Evolutionary conservation across 1,284 basidiomycete species (phyloP).

Genomic region (Ustilago shanxiensis): DNA sequence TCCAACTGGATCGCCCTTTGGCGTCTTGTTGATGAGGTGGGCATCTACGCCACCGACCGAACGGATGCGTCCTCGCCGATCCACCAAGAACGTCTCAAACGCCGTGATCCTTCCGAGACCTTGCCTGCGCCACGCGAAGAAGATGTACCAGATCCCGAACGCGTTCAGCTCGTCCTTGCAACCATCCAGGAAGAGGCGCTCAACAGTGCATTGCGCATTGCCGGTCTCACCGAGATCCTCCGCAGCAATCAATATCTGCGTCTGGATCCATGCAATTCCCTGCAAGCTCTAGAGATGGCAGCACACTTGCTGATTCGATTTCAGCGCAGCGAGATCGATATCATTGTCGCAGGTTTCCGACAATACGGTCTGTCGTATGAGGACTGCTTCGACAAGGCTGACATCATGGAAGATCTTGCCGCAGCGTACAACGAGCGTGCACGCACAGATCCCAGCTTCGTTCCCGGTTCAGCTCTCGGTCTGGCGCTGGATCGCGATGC

Average conservation of each 20-base stretch:
- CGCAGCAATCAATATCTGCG: conserved; percentile 55
- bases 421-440: conserved; percentile 43
- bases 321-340: conserved; percentile 76
- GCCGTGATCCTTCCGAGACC: conserved; percentile 2
- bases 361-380: conserved; percentile 81
- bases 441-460: conserved; percentile 33
- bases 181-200: conserved; percentile 78
- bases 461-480: conserved; percentile 40
- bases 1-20: conserved; percentile 77
- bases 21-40: conserved; percentile 80
- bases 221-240: conserved; percentile 78
- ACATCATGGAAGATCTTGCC: conserved; percentile 71
- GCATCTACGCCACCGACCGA: conserved; percentile 72
- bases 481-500: conserved; percentile 39
- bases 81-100: conserved; percentile 35
- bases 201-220: conserved; percentile 85
- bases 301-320: conserved; percentile 53
- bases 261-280: conserved; percentile 55
- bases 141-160: conserved; percentile 53
- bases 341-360: conserved; percentile 84
- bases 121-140: not conserved
- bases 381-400: conserved; percentile 83
- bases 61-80: conserved; percentile 39
- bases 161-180: conserved; percentile 24
- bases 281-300: conserved; percentile 36